Conservation (phyloP, 257 asterid species). For the Rauvolfia tetraphylla region DNA sequence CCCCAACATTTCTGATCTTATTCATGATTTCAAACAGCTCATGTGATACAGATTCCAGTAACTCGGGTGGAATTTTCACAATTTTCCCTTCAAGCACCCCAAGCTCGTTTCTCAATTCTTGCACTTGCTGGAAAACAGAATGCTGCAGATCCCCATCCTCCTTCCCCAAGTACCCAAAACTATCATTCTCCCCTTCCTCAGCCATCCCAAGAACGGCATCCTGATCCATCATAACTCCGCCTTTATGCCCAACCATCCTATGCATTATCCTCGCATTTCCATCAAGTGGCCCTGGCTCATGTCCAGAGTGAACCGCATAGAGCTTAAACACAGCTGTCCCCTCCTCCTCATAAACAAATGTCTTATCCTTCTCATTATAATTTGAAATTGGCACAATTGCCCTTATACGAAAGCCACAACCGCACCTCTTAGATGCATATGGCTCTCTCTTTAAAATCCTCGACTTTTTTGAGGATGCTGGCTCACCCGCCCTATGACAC, state of each 20-base stretch:
- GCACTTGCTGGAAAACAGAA: slow-evolving; percentile 68
- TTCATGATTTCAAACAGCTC: slow-evolving; percentile 68
- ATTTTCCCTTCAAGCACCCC: slow-evolving; percentile 81
- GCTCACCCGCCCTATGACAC: slow-evolving; percentile 95
- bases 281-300: slow-evolving; percentile 94
- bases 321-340: slow-evolving; percentile 95
- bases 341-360: slow-evolving; percentile 93
- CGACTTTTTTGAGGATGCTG: slow-evolving; percentile 75
- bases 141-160: slow-evolving; percentile 61
- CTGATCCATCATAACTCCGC: slow-evolving; percentile 76
- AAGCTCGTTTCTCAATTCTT: slow-evolving; percentile 73
- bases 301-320: slow-evolving; percentile 94
- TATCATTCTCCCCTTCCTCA: slow-evolving; percentile 75
- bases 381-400: slow-evolving; percentile 92
- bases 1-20: slow-evolving; percentile 66
- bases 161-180: slow-evolving; percentile 61
- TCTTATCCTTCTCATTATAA: slow-evolving; percentile 87
- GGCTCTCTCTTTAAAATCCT: slow-evolving; percentile 78
- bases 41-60: slow-evolving; percentile 62
- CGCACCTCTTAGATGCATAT: slow-evolving; percentile 84
- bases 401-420: slow-evolving; percentile 90
- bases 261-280: slow-evolving; percentile 98
- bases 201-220: slow-evolving; percentile 70
- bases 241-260: slow-evolving; percentile 85
- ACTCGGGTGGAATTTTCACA: slow-evolving; percentile 50